Evolutionary conservation across 768 basidiomycete species (phyloP).

Genomic region (Plicaturopsis crispa): DNA sequence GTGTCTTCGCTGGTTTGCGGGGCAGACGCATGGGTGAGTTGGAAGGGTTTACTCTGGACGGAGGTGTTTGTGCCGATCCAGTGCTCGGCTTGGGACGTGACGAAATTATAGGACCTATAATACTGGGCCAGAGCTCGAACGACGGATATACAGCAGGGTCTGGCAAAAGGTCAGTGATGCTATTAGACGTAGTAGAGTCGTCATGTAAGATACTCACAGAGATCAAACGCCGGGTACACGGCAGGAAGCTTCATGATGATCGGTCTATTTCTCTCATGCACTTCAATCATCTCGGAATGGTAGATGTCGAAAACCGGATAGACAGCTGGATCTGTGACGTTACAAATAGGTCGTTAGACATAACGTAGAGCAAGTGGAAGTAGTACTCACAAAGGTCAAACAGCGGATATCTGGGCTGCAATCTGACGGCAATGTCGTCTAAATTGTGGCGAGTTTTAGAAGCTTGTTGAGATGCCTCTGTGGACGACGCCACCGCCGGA

Average conservation of each 20-base stretch:
- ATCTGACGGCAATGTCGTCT: neutral
- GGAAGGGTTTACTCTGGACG: neutral
- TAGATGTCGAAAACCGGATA: neutral
- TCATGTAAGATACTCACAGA: constrained; percentile 12
- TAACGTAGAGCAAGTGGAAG: neutral
- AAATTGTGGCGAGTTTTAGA: too few relatives aligned
- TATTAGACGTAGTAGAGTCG: neutral
- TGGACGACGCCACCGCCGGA: constrained; percentile 2
- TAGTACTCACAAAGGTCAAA: neutral
- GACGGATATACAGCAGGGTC: constrained; percentile 21
- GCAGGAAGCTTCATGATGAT: constrained; percentile 4
- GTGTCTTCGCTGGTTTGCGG: neutral
- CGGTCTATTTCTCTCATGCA: neutral
- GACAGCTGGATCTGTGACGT: neutral
- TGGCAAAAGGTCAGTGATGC: neutral
- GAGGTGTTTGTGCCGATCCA: neutral
- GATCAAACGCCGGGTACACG: constrained; percentile 14
- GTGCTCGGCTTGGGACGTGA: neutral
- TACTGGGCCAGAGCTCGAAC: neutral
- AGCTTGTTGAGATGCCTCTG: too few relatives aligned
- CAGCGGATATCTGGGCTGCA: neutral
- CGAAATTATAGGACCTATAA: neutral
- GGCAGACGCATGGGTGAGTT: neutral
- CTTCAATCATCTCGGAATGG: neutral
- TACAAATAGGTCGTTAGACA: neutral